phyloP scores from a whole-genome alignment of 371 early-diverging fungal species.

The Dipsacomyces acuminosporus region DNA sequence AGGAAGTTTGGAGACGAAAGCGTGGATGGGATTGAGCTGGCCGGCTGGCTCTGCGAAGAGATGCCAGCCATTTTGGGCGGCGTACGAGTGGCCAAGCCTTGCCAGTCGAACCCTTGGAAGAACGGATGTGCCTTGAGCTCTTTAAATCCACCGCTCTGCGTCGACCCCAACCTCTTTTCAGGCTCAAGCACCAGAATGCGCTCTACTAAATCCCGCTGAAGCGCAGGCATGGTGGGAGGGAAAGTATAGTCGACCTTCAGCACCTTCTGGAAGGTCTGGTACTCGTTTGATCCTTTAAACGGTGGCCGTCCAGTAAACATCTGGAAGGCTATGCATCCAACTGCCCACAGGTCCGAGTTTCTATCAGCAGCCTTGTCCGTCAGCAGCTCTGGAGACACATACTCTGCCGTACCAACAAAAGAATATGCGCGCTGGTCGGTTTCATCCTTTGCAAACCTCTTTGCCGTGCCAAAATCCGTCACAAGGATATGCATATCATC shows the following conservation, averaged over 20 bases:
- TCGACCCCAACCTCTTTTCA: slow-evolving; percentile 61
- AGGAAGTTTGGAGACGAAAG: too few relatives aligned
- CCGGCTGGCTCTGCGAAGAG: neutral
- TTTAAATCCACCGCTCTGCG: slow-evolving; percentile 55
- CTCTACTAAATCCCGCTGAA: slow-evolving; percentile 67
- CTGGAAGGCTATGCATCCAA: slow-evolving; percentile 97
- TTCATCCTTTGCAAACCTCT: slow-evolving; percentile 43
- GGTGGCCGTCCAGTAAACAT: slow-evolving; percentile 90
- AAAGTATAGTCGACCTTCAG: slow-evolving; percentile 77
- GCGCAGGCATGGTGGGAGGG: slow-evolving; percentile 65
- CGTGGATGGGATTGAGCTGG: neutral
- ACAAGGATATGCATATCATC: slow-evolving; percentile 77
- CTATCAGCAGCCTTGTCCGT: slow-evolving; percentile 65
- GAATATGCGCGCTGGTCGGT: slow-evolving; percentile 58
- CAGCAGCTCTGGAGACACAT: slow-evolving; percentile 95
- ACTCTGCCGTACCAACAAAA: slow-evolving; percentile 97
- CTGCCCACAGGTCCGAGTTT: slow-evolving; percentile 94
- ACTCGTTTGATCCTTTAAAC: slow-evolving; percentile 93
- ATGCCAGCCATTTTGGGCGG: slow-evolving; percentile 53
- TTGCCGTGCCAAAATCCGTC: slow-evolving; percentile 81
- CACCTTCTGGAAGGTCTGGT: slow-evolving; percentile 94
- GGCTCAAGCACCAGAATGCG: slow-evolving; percentile 75
- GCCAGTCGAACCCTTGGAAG: slow-evolving; percentile 86
- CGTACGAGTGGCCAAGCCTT: slow-evolving; percentile 49
- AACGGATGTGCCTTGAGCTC: slow-evolving; percentile 84